Evolutionary conservation across 2,329 filamentous ascomycete species (phyloP), one percentile per base, ranked within the genome.

Genomic region (Fusarium acutatum): DNA sequence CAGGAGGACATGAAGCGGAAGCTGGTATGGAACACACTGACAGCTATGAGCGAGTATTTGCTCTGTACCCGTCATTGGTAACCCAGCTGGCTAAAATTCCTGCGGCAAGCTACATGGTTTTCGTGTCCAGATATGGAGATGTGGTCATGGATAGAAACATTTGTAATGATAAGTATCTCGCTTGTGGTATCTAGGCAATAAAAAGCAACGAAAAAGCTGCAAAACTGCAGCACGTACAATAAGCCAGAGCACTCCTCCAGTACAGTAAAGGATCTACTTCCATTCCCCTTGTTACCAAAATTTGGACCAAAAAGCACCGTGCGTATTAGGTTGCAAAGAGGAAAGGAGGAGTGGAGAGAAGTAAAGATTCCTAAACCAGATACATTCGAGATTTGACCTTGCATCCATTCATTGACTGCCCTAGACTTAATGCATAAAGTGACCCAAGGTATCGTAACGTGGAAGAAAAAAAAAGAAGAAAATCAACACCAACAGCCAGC

Each of bases 1-100:
- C 88, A 92, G 64, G 94, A 98, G 83, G 93, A 93, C 11, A 88
- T 97, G 84, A 97, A 96, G 85, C 87, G 94, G 64, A 97, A 96
- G 83, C 92, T 93, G 75, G 88, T 94, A 20, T 95, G 93, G 85
- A 88, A 89, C 52, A 84, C 91, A 61, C 81, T 93, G 62, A 88
- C 87, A 44, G 83, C 84, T n/a, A 91, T 92, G 87, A 88, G 89
- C 72, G 92, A 94, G 79, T 89, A 92, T 81, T 79, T 95, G 26
- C 80, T 94, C 7, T 89, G 88, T 73, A 89, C 91, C 56, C 86
- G 91, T 59, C 92, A 94, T 81, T 94, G 93, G 92, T 95, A 61
- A 77, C 60, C 10, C 26, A 17, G n/a, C 34, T 28, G 22, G 26
- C 41, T 43, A n/a, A n/a, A 35, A 40, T 54, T 30, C 20, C 34